phyloP scores from a whole-genome alignment of 176 grass and related monocot species.

The Musa acuminata region DNA sequence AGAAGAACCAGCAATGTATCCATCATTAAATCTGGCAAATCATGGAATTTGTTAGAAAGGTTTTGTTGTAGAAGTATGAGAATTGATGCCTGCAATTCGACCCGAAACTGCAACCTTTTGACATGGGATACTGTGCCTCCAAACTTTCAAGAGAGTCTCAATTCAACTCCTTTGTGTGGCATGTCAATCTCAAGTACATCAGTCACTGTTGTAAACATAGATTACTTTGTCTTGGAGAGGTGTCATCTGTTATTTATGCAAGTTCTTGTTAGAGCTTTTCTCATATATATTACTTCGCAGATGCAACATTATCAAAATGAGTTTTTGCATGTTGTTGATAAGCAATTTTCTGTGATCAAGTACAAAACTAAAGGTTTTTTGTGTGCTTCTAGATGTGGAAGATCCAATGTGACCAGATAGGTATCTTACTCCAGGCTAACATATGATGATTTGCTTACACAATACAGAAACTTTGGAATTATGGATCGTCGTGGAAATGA shows the following conservation, averaged over 20 bases:
- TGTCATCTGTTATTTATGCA: neutral
- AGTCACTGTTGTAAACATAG: neutral
- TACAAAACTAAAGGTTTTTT: no score
- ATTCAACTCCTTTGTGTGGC: neutral
- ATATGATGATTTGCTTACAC: neutral
- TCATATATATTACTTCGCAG: neutral
- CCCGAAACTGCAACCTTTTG: neutral
- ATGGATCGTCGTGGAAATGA: neutral
- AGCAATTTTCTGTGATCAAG: no score
- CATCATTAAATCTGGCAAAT: neutral
- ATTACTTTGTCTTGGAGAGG: neutral
- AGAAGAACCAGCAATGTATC: neutral
- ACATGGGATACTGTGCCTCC: neutral
- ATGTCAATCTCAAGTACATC: neutral
- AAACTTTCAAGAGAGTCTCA: neutral
- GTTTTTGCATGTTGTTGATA: no score
- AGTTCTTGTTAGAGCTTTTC: neutral
- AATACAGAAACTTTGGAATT: neutral
- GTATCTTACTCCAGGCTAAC: neutral
- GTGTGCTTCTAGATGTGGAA: no score
- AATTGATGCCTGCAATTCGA: neutral
- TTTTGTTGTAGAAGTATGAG: neutral
- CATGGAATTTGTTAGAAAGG: neutral
- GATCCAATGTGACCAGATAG: neutral
- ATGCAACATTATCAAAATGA: no score